Evolutionary conservation across 2,329 filamentous ascomycete genomes (phyloP).

Genomic region (Trichoderma atrobrunneum): DNA sequence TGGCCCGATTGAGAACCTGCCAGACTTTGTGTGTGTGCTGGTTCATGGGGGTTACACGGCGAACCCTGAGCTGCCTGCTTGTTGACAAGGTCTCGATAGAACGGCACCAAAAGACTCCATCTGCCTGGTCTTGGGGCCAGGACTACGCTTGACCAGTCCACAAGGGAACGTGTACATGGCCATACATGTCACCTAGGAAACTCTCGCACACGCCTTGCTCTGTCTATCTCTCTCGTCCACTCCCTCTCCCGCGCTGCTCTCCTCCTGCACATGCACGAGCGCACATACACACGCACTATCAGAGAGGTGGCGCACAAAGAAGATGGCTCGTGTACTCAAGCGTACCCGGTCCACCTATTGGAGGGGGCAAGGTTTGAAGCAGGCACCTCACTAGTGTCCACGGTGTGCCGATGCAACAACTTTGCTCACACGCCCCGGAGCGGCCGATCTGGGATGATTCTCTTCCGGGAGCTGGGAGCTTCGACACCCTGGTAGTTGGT

Average conservation of each 20-base stretch:
- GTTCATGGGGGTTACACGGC: not conserved
- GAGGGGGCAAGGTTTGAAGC: constrained; percentile 14
- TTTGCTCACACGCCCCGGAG: constrained; percentile 9
- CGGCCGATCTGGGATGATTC: constrained; percentile 20
- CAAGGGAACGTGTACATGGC: constrained; percentile 16
- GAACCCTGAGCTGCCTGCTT: constrained; percentile 12
- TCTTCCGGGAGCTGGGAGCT: constrained; percentile 16
- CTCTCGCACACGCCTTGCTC: constrained; percentile 8
- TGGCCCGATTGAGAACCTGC: not conserved
- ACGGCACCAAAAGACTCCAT: not conserved
- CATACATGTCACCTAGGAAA: constrained; percentile 18
- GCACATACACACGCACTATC: constrained; percentile 20
- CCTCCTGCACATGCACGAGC: constrained; percentile 21
- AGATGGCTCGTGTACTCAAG: constrained; percentile 12
- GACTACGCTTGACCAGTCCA: constrained; percentile 7
- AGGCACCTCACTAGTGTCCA: constrained; percentile 18
- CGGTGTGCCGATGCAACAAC: constrained; percentile 15
- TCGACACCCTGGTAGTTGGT: not conserved
- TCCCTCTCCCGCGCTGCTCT: not conserved
- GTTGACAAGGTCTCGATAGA: not conserved
- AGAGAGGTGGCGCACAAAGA: constrained; percentile 17
- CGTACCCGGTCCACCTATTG: constrained; percentile 17
- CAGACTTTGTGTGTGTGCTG: not conserved
- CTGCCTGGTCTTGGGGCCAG: not conserved
- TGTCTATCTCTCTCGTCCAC: not conserved